These are phyloP conservation scores for Oryza punctata DNA, from an alignment of 176 grass and related monocot genomes.

Conservation along the genomic window DNA sequence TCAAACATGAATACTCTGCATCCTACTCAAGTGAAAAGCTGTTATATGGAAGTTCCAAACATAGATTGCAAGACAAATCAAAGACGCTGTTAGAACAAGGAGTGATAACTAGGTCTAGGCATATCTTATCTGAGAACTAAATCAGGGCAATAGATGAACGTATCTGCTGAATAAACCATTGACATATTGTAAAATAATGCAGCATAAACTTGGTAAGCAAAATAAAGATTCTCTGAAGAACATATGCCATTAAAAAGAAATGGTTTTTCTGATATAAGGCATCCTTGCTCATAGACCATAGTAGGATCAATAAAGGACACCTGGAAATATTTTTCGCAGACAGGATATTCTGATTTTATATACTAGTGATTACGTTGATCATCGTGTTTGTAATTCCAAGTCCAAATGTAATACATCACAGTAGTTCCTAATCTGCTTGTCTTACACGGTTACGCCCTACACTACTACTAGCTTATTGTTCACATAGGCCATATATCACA, in stretches of 20 bases:
- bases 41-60: not conserved
- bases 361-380: not conserved
- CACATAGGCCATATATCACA: not conserved
- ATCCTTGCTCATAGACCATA: not conserved
- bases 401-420: not conserved
- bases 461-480: not conserved
- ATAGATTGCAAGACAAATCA: not conserved
- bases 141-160: not conserved
- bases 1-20: not conserved
- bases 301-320: not conserved
- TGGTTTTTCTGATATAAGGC: not conserved
- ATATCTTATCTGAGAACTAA: not conserved
- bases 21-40: not conserved
- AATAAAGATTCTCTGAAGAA: not conserved
- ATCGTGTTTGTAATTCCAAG: not conserved
- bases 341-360: not conserved
- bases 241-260: not conserved
- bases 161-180: not conserved
- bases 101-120: not conserved
- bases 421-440: not conserved
- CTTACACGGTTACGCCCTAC: not conserved
- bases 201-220: not conserved
- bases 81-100: not conserved
- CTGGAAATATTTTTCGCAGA: not conserved
- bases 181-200: not conserved